Percentiles rank a stretch among this genome's conserved stretches.
Evolutionary conservation across 495 filamentous ascomycete species (phyloP).

Genomic region (Endocarpon pusillum): DNA sequence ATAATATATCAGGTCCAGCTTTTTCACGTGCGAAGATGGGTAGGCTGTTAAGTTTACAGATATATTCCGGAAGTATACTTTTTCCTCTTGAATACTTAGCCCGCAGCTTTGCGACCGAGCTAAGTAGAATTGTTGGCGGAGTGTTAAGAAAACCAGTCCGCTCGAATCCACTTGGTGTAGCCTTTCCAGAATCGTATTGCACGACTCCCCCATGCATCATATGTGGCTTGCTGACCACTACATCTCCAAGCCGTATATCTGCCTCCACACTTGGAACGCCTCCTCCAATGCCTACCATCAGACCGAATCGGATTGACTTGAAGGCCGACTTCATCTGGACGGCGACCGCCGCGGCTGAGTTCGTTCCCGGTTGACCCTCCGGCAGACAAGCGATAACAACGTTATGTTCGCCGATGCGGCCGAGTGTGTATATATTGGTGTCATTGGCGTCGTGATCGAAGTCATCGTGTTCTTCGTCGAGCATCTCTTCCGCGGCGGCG

Average conservation of each 20-base stretch:
- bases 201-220: slow-evolving; percentile 8
- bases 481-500: slow-evolving; percentile 17
- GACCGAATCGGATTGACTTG: slow-evolving; percentile 13
- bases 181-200: slow-evolving; percentile 12
- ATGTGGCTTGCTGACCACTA: slow-evolving; percentile 12
- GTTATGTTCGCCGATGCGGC: slow-evolving; percentile 18
- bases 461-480: slow-evolving; percentile 21
- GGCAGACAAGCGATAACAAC: slow-evolving; percentile 20
- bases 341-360: slow-evolving; percentile 14
- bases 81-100: not conserved
- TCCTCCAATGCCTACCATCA: slow-evolving; percentile 25
- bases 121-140: slow-evolving; percentile 6
- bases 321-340: slow-evolving; percentile 16
- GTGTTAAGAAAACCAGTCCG: slow-evolving; percentile 5
- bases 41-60: not conserved
- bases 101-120: slow-evolving; percentile 1
- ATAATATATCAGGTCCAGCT: slow-evolving; percentile 8
- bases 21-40: not conserved
- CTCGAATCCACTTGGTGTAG: slow-evolving; percentile 2
- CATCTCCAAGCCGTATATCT: slow-evolving; percentile 17
- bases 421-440: slow-evolving; percentile 18
- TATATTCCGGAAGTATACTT: not conserved
- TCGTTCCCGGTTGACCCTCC: slow-evolving; percentile 7
- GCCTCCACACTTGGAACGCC: slow-evolving; percentile 13
- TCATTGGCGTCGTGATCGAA: slow-evolving; percentile 4